Evolutionary conservation across 2,329 filamentous ascomycete genomes (phyloP).

Genomic region (Alternaria tenuissima): DNA sequence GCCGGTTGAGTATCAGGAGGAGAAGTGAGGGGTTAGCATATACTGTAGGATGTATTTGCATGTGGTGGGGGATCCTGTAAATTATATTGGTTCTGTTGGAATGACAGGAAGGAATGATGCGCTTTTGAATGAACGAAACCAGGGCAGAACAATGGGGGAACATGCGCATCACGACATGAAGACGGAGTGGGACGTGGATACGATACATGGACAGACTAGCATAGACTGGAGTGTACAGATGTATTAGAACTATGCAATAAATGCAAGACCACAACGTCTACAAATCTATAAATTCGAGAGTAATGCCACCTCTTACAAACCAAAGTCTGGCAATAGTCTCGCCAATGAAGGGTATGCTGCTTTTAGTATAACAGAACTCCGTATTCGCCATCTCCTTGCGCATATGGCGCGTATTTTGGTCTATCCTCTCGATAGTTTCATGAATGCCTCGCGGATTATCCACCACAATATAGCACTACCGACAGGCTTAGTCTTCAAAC

Average conservation of each 20-base stretch:
- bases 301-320: neutral
- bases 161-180: neutral
- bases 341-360: constrained; percentile 30
- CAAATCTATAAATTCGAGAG: constrained; percentile 8
- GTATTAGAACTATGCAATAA: neutral
- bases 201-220: neutral
- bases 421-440: neutral
- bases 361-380: constrained; percentile 29
- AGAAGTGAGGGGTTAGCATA: constrained; percentile 10
- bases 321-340: constrained; percentile 5
- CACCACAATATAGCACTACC: neutral
- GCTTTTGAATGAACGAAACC: neutral
- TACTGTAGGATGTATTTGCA: neutral
- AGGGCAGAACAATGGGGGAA: neutral
- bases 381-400: constrained; percentile 8
- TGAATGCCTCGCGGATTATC: neutral
- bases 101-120: neutral
- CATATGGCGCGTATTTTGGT: neutral
- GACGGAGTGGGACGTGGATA: neutral
- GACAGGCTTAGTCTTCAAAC: constrained; percentile 76
- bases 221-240: neutral
- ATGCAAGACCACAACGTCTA: neutral
- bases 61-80: neutral
- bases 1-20: constrained; percentile 66
- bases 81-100: neutral